phyloP scores from a whole-genome alignment of 2,329 filamentous ascomycete species.

The Pestalotiopsis sp. region DNA sequence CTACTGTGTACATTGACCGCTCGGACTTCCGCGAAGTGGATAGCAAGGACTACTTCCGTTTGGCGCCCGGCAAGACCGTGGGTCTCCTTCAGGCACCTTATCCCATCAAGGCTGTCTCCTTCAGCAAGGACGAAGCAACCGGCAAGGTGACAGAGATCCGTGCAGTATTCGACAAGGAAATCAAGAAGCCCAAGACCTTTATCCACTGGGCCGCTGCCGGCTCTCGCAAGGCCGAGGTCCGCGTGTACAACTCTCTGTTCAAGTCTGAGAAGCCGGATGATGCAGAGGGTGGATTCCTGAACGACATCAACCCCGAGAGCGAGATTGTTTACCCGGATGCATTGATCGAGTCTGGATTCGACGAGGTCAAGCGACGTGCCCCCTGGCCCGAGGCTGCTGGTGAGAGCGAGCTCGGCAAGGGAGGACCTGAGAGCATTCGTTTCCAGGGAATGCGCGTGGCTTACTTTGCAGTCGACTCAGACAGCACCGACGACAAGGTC shows the following conservation, averaged over 20 bases:
- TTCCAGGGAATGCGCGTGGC: constrained; percentile 92
- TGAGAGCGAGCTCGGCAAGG: constrained; percentile 63
- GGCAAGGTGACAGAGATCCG: constrained; percentile 67
- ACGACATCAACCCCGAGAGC: constrained; percentile 82
- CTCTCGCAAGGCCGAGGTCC: constrained; percentile 70
- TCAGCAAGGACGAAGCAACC: constrained; percentile 64
- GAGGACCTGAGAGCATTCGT: constrained; percentile 73
- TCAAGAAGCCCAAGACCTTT: constrained; percentile 74
- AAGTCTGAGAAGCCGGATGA: constrained; percentile 81
- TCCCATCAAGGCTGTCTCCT: constrained; percentile 69
- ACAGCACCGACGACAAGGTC: constrained; percentile 77
- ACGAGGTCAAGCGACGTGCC: constrained; percentile 71
- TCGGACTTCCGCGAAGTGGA: constrained; percentile 77
- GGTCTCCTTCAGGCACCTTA: constrained; percentile 73
- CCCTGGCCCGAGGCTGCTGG: constrained; percentile 83
- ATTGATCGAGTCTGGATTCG: constrained; percentile 80
- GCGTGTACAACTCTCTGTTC: constrained; percentile 83
- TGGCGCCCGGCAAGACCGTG: constrained; percentile 74
- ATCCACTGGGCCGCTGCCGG: constrained; percentile 89
- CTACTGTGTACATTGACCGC: constrained; percentile 82
- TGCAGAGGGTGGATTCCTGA: constrained; percentile 78
- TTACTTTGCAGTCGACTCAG: constrained; percentile 81
- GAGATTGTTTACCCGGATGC: constrained; percentile 80
- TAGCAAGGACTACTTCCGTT: constrained; percentile 74
- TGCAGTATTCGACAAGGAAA: constrained; percentile 71